phyloP scores from a whole-genome alignment of 768 basidiomycete genomes.

The Kwoniella dendrophila region DNA sequence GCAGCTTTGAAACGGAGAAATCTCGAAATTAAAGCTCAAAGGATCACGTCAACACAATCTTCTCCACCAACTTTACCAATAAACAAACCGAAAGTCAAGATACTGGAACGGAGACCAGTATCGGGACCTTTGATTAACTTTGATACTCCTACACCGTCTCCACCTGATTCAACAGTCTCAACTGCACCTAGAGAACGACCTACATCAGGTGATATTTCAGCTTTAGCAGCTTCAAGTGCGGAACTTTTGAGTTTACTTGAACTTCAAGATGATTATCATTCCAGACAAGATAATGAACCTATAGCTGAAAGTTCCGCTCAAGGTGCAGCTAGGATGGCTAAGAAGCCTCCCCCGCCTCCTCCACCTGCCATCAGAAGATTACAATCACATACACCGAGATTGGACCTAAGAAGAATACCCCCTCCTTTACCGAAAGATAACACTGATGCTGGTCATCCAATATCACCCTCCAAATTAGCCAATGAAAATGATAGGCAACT shows the following conservation, averaged over 20 bases:
- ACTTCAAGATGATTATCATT: not conserved
- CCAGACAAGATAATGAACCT: not conserved
- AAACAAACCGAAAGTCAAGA: not conserved
- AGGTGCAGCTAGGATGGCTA: conserved; percentile 16
- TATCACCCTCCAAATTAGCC: no score
- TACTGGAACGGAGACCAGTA: not conserved
- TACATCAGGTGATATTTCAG: conserved; percentile 14
- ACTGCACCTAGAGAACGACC: not conserved
- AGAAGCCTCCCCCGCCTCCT: conserved; percentile 12
- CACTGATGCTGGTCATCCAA: no score
- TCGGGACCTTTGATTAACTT: conserved; percentile 38
- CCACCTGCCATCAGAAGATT: conserved; percentile 4
- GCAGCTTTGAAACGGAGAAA: conserved; percentile 43
- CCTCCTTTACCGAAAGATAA: not conserved
- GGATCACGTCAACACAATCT: not conserved
- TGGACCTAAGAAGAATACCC: not conserved
- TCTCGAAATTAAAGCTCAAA: conserved; percentile 6
- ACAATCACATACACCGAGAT: not conserved
- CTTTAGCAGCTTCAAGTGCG: conserved; percentile 27
- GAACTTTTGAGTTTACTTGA: conserved; percentile 38
- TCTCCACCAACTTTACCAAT: not conserved
- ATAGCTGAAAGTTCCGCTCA: conserved; percentile 15
- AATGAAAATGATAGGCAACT: no score
- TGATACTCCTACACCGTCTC: conserved; percentile 13
- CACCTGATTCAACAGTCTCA: not conserved